phyloP scores from a whole-genome alignment of 164 flowering plant species.

The Aristolochia fimbriata region DNA sequence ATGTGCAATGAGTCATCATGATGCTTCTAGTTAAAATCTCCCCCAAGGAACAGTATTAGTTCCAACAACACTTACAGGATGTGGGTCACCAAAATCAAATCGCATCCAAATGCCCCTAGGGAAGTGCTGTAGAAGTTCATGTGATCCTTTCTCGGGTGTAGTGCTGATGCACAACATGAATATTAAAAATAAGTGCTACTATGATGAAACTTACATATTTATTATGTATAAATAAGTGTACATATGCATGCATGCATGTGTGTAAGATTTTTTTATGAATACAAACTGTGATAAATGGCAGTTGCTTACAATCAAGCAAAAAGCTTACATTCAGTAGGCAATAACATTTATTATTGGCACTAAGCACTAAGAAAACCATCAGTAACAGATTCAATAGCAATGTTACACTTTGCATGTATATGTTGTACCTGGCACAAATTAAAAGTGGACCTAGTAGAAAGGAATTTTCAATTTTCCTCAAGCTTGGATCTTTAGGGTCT shows the following conservation, averaged over 20 bases:
- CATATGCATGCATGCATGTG: neutral
- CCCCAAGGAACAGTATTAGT: neutral
- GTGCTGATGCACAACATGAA: conserved; percentile 34
- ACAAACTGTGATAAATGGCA: too few species aligned
- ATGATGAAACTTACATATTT: neutral
- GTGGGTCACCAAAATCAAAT: conserved; percentile 83
- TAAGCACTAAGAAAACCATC: too few species aligned
- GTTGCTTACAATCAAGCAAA: too few species aligned
- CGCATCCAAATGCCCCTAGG: conserved; percentile 80
- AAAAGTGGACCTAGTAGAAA: conserved; percentile 84
- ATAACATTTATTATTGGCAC: too few species aligned
- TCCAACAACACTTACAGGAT: conserved; percentile 53
- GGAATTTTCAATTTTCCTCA: conserved; percentile 64
- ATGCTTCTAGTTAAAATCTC: neutral
- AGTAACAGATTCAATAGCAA: too few species aligned
- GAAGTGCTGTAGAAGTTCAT: conserved; percentile 29
- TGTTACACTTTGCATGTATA: too few species aligned
- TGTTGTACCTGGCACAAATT: conserved; percentile 56
- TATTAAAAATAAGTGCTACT: neutral
- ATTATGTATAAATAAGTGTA: neutral
- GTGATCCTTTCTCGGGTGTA: conserved; percentile 28
- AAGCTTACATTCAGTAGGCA: too few species aligned
- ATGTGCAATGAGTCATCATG: neutral
- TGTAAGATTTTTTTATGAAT: too few species aligned
- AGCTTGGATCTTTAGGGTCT: conserved; percentile 74